phyloP scores from a whole-genome alignment of 2,329 filamentous ascomycete genomes.

The Lasiodiplodia sp. region DNA sequence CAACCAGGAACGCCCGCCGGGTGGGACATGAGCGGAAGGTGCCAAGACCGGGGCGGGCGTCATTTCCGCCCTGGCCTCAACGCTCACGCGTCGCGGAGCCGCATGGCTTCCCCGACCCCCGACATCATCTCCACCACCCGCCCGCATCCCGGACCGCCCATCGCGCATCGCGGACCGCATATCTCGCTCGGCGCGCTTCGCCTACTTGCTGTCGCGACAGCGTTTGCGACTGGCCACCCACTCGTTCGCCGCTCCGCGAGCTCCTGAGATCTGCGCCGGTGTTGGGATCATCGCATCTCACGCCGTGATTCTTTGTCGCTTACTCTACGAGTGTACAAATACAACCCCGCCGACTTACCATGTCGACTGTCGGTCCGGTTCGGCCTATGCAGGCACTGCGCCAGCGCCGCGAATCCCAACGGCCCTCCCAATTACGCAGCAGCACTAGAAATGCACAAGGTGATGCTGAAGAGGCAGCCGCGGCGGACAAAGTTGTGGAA shows the following conservation, averaged over 20 bases:
- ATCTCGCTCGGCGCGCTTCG: neutral
- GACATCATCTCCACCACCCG: conserved; percentile 20
- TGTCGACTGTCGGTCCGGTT: conserved; percentile 40
- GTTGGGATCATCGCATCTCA: conserved; percentile 7
- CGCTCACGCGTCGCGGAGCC: neutral
- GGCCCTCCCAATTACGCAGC: conserved; percentile 40
- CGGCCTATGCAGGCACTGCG: conserved; percentile 52
- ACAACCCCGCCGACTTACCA: neutral
- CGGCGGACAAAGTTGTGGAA: conserved; percentile 38
- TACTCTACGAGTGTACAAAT: neutral
- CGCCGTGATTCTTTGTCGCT: conserved; percentile 2
- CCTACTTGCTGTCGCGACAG: neutral
- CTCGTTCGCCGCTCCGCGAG: neutral
- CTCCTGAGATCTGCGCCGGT: neutral
- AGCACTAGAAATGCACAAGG: conserved; percentile 34
- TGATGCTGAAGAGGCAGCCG: conserved; percentile 40
- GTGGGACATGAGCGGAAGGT: neutral
- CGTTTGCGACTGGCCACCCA: neutral
- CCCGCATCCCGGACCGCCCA: conserved; percentile 8
- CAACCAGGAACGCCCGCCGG: conserved; percentile 10
- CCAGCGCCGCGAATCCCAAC: conserved; percentile 52
- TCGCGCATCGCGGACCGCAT: neutral
- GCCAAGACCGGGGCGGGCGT: conserved; percentile 23
- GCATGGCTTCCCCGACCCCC: conserved; percentile 11
- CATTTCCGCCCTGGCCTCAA: neutral